These are phyloP conservation scores for Arthrocladium fulminans DNA, from an alignment of 2,329 filamentous ascomycete genomes.

Conservation along the genomic window DNA sequence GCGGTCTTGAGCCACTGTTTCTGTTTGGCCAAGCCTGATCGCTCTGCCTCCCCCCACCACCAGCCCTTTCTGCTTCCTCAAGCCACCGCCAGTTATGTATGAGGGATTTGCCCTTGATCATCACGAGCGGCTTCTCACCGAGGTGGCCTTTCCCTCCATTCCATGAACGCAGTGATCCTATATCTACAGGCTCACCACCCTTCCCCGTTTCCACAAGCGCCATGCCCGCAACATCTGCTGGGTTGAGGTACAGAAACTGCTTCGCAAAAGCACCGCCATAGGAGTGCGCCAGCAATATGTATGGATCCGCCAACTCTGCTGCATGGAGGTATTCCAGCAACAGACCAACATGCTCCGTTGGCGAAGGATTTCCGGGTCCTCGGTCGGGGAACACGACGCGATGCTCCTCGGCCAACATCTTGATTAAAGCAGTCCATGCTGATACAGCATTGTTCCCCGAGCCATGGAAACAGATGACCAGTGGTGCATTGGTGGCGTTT, in stretches of 20 bases:
- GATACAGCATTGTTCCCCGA: background rate
- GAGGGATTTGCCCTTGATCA: slow-evolving; percentile 27
- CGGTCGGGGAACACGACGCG: background rate
- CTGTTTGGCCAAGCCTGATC: slow-evolving; percentile 17
- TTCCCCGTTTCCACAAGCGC: slow-evolving; percentile 28
- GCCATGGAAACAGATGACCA: slow-evolving; percentile 6
- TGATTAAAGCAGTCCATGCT: background rate
- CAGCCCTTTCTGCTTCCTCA: slow-evolving; percentile 30
- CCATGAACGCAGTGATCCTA: slow-evolving; percentile 12
- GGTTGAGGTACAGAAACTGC: slow-evolving; percentile 30
- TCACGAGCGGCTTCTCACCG: slow-evolving; percentile 27
- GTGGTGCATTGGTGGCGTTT: background rate
- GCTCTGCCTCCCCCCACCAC: no score
- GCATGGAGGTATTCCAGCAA: background rate
- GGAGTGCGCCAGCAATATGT: slow-evolving; percentile 32
- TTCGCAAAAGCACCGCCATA: slow-evolving; percentile 34
- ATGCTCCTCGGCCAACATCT: background rate
- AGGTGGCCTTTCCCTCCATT: slow-evolving; percentile 26
- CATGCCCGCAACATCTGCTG: slow-evolving; percentile 28
- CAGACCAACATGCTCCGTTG: background rate
- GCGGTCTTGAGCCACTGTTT: background rate
- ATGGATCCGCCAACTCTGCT: slow-evolving; percentile 14
- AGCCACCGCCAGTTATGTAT: background rate
- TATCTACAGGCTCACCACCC: background rate
- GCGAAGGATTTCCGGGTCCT: background rate